Base-by-base conservation (phyloP, 495 filamentous ascomycete genomes). In the Chlorociboria aeruginascens region DNA sequence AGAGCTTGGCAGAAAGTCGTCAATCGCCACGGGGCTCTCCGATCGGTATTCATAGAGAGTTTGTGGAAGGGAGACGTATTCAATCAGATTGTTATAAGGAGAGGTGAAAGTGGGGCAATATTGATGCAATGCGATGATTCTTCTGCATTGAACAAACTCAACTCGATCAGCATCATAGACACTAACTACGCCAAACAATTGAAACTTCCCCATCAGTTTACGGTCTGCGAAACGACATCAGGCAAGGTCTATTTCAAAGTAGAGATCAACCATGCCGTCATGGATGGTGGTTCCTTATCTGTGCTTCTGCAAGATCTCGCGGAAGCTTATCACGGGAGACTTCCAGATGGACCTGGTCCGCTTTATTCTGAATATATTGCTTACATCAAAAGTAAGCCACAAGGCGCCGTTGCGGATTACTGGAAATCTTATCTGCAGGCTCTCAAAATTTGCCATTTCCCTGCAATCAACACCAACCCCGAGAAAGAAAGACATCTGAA, bases 1-100 rank as follows among this genome's bases (percentile, higher is more conserved):
- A 10, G 9, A n/a, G 72, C 78, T 0, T 83, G 79, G 79, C 57
- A 68, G 40, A 59, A 60, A 38, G 65, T 82, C 0, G 69, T 79
- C 7, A 59, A 66, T n/a, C 68, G 71, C 7, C 78, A 82, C 41
- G 63, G 74, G 8, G 60, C 70, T 3, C 60, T 82, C 10, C 59
- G 78, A 29, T 78, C 77, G 0, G 57, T 72, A 4, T 79, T 82
- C 51, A 59, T 76, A 25, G 71, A 78, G 41, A 74, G 70, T 49
- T 35, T 48, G 20, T 25, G 30, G 20, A 11, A 28, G 8, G 28
- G 33, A 9, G 69, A 73, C 10, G 67, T 69, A 0, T 77, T 77
- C 45, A 72, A 45, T 34, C 49, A 51, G 34, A 43, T 51, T 28
- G 49, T 51, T 2, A 4, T 25, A 4, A 25, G 20, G 20, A 25